Evolutionary conservation across 148 eudicot species (phyloP), one percentile per base, ranked within the genome.

Genomic region (Silene latifolia): DNA sequence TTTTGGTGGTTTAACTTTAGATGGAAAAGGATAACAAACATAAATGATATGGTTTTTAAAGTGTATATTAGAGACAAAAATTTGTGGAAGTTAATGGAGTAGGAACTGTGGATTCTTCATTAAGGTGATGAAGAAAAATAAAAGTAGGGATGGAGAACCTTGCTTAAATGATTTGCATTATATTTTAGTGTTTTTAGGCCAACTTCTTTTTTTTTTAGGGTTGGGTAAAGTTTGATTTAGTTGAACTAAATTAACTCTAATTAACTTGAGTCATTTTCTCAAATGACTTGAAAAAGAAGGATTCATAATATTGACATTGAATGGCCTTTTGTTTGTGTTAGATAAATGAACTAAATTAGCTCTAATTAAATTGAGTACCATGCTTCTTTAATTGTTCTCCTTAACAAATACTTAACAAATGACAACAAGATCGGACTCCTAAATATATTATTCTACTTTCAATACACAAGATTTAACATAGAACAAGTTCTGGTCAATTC

Each of bases 1-100:
- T 73, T 79, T 59, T 58, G 69, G 77, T 79, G 73, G 66, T 78
- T 78, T 46, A 56, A 46, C 72, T 78, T 78, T 78, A 53, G 63
- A 61, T 66, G 75, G 72, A 78, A 78, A 72, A 60, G 57, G 78
- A 63, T 68, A 51, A 60, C 72, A 63, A 51, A 60, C 72, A 63
- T 29, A 79, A 79, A 60, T 47, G 32, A 79, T 68, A 67, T 67
- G 47, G 25, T 20, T 59, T 64, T 72, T 57, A 66, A 78, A 72
- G 68, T 48, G 62, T 51, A 51, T 58, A 73, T 44, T 76, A 72
- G 19, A 67, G 78, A 79, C 81, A 69, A 79, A 74, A n/a, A 46
- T 47, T n/a, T 59, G 35, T 72, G 56, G 20, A 72, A 72, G 72
- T 73, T 73, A 67, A 66, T 78, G 73, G 77, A 60, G 70, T 79